Base-by-base conservation (phyloP, 768 basidiomycete species). In the Podaxis mareebaensis region DNA sequence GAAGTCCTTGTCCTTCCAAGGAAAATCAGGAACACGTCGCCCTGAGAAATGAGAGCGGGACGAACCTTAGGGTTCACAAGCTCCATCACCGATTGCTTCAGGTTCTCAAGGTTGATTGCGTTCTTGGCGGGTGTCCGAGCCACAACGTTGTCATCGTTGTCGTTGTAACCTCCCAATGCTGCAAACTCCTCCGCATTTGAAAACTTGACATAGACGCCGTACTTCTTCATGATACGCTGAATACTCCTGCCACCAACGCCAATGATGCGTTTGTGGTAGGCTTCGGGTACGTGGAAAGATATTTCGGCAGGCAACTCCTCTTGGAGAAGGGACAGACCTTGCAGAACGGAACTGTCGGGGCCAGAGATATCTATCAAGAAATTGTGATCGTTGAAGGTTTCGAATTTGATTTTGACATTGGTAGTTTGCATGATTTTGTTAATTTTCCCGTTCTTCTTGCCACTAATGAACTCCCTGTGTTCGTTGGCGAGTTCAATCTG, bases 371-470 rank as follows among this genome's bases (percentile, higher is more conserved):
- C 95, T 70, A 96, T 94, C 70, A 95, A 83, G 78, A 96, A 95
- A 74, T 96, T 95, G 75, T 95, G 88, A 72, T 96, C 95, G 73
- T 95, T 97, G 79, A 96, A 93, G 5, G 96, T 96, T 80, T 99
- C 96, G 66, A 98, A 98, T 77, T 97, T 97, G 82, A 99, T 97
- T 79, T 97, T 96, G 73, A 96, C 95, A 68, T 92, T 93, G 33
- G 96, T 92, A 12, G 89, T 90, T 76, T 98, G 95, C 94, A 98
- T 98, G 74, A 99, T 97, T 80, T 98, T 99, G 81, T 98, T 98
- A 76, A 98, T 94, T 78, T 99, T 99, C 63, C 96, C 96, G 71
- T 99, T 98, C 83, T 99, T 98, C 83, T 99, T 99, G 49, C 96
- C 96, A 61, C 92, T 93, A 75, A 99, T 97, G 78, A 99, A 99